phyloP scores from a whole-genome alignment of 768 basidiomycete species.

The Trametes meyenii region DNA sequence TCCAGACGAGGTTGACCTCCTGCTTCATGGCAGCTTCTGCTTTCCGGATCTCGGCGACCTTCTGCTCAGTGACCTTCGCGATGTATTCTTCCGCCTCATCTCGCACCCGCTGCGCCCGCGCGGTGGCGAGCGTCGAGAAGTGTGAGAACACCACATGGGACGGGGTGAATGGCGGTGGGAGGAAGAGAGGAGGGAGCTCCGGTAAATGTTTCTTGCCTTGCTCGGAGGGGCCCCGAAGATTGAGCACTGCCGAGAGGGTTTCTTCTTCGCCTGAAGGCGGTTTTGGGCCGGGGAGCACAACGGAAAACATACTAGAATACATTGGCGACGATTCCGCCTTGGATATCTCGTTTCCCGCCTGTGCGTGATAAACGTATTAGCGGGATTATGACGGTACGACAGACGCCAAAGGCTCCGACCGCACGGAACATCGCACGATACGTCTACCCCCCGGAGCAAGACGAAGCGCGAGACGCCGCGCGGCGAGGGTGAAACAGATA shows the following conservation, averaged over 20 bases:
- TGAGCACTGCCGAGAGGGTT: constrained; percentile 3
- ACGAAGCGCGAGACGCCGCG: neutral
- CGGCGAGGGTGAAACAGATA: neutral
- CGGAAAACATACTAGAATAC: constrained; percentile 37
- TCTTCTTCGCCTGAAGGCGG: constrained; percentile 13
- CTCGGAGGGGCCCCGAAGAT: constrained; percentile 30
- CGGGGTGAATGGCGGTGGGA: constrained; percentile 76
- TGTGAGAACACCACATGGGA: constrained; percentile 72
- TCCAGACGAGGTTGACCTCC: constrained; percentile 69
- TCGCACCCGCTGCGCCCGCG: constrained; percentile 57
- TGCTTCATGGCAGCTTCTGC: constrained; percentile 55
- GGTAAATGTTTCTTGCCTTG: constrained; percentile 43
- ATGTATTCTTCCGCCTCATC: constrained; percentile 61
- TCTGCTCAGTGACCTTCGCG: constrained; percentile 51
- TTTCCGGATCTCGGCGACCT: constrained; percentile 57
- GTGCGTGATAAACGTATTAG: constrained; percentile 4
- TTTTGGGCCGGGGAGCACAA: constrained; percentile 31
- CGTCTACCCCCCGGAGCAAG: neutral
- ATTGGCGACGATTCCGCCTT: constrained; percentile 35
- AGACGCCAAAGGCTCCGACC: constrained; percentile 8
- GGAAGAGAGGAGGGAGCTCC: constrained; percentile 61
- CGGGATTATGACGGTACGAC: neutral
- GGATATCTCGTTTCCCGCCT: constrained; percentile 32
- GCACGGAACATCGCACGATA: constrained; percentile 13
- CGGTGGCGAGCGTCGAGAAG: constrained; percentile 58